Evolutionary conservation across 202 grass and related monocot species (phyloP).

Genomic region (Alloteropsis angusta): DNA sequence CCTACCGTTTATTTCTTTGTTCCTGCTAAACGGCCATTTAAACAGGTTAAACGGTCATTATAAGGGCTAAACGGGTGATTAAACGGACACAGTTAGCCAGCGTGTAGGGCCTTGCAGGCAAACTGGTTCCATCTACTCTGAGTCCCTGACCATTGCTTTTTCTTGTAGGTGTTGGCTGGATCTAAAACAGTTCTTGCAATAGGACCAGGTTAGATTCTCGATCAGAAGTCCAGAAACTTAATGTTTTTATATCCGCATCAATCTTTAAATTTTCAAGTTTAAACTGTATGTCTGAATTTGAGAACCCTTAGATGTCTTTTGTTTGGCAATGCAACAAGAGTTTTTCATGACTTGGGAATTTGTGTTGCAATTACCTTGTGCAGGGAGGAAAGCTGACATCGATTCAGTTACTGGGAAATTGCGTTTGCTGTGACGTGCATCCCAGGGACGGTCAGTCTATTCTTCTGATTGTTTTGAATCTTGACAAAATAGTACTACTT

Average conservation of each 20-base stretch:
- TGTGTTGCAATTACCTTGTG: not conserved
- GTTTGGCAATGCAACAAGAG: not conserved
- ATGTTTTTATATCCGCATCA: not conserved
- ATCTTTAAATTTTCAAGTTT: not conserved
- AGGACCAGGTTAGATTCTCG: conserved; percentile 65
- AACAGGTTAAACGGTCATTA: no score
- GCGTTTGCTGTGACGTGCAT: conserved; percentile 43
- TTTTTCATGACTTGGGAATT: not conserved
- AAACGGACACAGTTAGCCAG: no score
- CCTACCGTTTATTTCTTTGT: no score
- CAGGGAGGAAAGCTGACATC: conserved; percentile 82
- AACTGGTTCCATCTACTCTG: not conserved
- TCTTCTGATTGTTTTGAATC: not conserved
- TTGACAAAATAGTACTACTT: not conserved
- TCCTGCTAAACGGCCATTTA: no score
- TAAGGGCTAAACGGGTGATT: no score
- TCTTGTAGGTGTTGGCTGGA: conserved; percentile 63
- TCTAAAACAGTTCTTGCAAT: conserved; percentile 92
- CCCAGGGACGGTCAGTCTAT: conserved; percentile 1
- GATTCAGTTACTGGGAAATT: conserved; percentile 80
- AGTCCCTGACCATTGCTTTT: not conserved
- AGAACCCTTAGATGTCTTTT: not conserved
- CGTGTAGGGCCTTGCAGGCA: no score
- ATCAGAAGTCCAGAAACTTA: not conserved
- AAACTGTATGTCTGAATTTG: not conserved